These are phyloP conservation scores for Mangifera indica DNA, from an alignment of 345 rosid species.

Conservation along the genomic window DNA sequence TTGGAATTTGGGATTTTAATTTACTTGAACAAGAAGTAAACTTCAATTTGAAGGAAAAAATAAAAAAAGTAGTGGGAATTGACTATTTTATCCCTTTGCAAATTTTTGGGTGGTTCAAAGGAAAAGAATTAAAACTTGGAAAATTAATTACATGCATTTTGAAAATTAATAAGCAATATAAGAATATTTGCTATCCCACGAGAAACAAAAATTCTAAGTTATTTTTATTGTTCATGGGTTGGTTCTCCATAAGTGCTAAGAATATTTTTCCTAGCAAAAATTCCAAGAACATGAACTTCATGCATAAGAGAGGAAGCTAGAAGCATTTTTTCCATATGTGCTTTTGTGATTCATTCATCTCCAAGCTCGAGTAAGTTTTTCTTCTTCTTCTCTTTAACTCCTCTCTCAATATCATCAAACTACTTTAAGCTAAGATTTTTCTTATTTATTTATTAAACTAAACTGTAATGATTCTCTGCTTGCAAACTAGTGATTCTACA, in stretches of 20 bases:
- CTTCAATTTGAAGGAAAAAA: background rate
- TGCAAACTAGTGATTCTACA: constrained; percentile 26
- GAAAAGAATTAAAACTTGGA: background rate
- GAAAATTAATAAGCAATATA: too few relatives aligned
- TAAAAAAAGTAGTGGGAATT: background rate
- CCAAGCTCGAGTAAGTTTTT: constrained; percentile 13
- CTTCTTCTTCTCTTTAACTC: background rate
- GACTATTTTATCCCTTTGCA: background rate
- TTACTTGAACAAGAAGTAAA: background rate
- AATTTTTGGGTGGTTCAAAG: background rate
- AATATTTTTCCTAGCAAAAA: too few relatives aligned
- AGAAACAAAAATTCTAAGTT: too few relatives aligned
- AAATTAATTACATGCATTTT: background rate
- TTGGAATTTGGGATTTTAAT: background rate
- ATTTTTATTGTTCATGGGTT: too few relatives aligned
- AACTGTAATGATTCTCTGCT: constrained; percentile 29
- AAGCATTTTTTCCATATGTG: too few relatives aligned
- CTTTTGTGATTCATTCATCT: background rate
- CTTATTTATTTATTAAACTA: too few relatives aligned
- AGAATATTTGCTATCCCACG: too few relatives aligned
- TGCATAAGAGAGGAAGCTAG: background rate
- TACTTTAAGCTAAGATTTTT: too few relatives aligned
- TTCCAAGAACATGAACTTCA: too few relatives aligned
- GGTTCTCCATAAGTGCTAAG: too few relatives aligned
- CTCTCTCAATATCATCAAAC: background rate